Base-by-base conservation (phyloP, 208 protist genomes). In the Strigomonas galati region DNA sequence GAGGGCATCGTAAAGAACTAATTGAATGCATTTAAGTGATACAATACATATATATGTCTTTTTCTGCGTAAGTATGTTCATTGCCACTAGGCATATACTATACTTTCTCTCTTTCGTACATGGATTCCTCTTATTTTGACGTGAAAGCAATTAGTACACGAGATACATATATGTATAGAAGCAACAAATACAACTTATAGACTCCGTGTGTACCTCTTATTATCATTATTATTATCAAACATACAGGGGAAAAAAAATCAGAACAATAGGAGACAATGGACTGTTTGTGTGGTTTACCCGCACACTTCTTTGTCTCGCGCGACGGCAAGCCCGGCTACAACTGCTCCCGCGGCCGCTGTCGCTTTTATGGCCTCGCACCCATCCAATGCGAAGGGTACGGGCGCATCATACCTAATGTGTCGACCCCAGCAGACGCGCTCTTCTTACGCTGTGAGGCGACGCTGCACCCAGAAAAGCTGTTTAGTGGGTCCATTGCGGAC, bases 381-480 rank as follows among this genome's bases (percentile, higher is more conserved):
- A 74, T 88, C 19, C 82, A 87, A 54, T 80, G 78, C 28, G 78
- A 82, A 0, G 89, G 85, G 55, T 93, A 90, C 69, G 72, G 65
- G 7, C 80, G 89, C 53, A 40, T 91, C 55, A 61, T 83, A 23
- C 69, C 84, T 2, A 76, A 57, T 14, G 46, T 72, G 5, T 35
- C 23, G 24, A 75, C 71, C 2, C 57, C 59, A 0, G 65, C 65
- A 1, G 79, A 88, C 23, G 67, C 35, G 23, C 54, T 79, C 19
- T 67, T 92, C 23, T 43, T 95, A 0, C 82, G 85, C 35, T 92
- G 89, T 62, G 89, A 95, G 71, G 86, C 86, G 0, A 40, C 81
- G 9, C 58, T 84, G 0, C 84, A 92, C 75, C 86, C 89, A 12
- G 58, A 63, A 17, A 3, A 23, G 32, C 15, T 26, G 28, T 24